Evolutionary conservation across 148 eudicot genomes (phyloP), one percentile per base, ranked within the genome.

Genomic region (Beta vulgaris): DNA sequence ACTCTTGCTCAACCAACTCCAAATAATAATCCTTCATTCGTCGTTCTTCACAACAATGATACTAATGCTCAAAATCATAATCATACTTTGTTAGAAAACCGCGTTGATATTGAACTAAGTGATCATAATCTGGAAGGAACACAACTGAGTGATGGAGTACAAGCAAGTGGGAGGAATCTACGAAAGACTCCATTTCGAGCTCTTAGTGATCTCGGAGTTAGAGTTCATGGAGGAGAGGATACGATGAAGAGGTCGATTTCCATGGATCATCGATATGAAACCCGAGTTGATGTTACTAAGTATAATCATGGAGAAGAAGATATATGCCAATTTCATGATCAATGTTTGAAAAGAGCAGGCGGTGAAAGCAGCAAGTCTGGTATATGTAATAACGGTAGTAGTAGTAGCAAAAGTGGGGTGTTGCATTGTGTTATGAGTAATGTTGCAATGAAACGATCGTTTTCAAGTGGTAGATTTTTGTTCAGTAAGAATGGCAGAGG

Each of bases 381-480:
- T 35, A 12, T 10, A 61, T 35, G 65, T 60, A 42, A 55, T 67
- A 31, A 1, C 53, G 63, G 61, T 46, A 40, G 69, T 69, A 73
- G 66, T 51, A 67, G 43, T 25, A 63, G 62, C 66, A 76, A 67
- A 68, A 69, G 25, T 75, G 80, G 66, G 6, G 61, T 73, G 14
- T 69, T 78, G 77, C 73, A 81, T 58, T 75, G 71, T 79, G 82
- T 73, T 54, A 65, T 29, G 71, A 78, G 76, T 48, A 80, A 86
- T 54, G 78, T 59, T 65, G 43, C 73, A 23, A 77, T 88, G 84
- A 90, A 83, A 73, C 83, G 94, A 74, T 88, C 94, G 3, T 80
- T 84, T 77, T 90, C 94, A 2, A 85, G 92, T 69, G 93, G 94
- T 73, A 75, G 91, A 76, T 84, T 85, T 57, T 75, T 78, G 68